Base-by-base conservation (phyloP, 2,329 filamentous ascomycete species). In the Colletotrichum theobromicola region DNA sequence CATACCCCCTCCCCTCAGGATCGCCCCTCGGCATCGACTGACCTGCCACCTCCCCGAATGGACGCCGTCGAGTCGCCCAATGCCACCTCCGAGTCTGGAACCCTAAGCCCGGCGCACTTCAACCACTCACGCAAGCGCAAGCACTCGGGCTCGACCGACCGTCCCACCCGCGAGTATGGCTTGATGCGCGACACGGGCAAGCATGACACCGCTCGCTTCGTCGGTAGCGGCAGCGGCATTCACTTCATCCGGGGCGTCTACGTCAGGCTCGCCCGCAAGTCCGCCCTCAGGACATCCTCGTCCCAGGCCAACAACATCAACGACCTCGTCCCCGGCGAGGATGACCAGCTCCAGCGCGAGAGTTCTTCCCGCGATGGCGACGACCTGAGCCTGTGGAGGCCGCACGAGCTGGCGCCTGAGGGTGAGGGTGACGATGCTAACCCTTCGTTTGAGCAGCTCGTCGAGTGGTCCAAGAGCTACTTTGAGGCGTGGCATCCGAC, bases 141-240 rank as follows among this genome's bases (percentile, higher is more conserved):
- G 67, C 77, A 79, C 24, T 82, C 81, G 12, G 68, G 69, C 1
- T 79, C 81, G 2, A 73, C 69, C 4, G 77, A 79, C 10, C 79
- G 78, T 21, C 79, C 79, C 4, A 78, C 80, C 15, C 81, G 81
- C 30, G 81, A 83, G 62, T 81, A 82, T 79, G 81, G 81, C 10
- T 76, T 90, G 70, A 90, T 91, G 88, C 85, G 89, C 72, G 86
- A 88, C 76, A 82, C 85, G 32, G 84, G 83, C 18, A 84, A 84
- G 32, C 83, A 85, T 34, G 87, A 85, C 26, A 86, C 86, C 4
- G 86, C 88, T 16, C 88, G 87, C 1, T 91, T 91, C 70, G 85
- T 91, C 6, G 90, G 90, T 5, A 90, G 89, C 65, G 87, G 88
- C 18, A 90, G 89, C 74, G 90, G 90, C 2, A 90, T 91, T n/a